A percentile compares a stretch with the other conserved stretches of the same genome.
Evolutionary conservation across 805 yeast genomes (phyloP).

Genomic region (Suhomyces faveliae): DNA sequence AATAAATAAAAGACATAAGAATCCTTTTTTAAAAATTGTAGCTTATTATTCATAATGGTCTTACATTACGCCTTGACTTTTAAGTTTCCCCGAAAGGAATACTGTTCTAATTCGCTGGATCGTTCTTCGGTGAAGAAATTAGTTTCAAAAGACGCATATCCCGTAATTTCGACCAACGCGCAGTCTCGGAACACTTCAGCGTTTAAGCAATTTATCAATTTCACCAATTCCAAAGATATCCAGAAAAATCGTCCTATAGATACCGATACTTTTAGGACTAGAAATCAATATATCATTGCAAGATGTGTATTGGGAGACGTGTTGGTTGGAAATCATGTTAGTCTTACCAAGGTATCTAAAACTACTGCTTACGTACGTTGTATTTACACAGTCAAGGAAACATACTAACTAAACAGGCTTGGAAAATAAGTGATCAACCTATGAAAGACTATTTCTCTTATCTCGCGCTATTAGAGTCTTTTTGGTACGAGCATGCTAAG

Average conservation of each 20-base stretch:
- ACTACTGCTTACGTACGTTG: constrained; percentile 8
- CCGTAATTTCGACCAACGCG: background rate
- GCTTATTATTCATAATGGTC: background rate
- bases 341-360: constrained; percentile 13
- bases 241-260: background rate
- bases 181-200: background rate
- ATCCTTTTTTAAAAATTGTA: too few species aligned
- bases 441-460: constrained; percentile 17
- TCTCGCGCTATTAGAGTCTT: constrained; percentile 11
- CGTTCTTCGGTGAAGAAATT: background rate
- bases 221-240: background rate
- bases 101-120: background rate
- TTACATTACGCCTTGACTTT: background rate
- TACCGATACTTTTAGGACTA: constrained; percentile 6
- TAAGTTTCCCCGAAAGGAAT: background rate
- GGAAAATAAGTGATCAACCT: constrained; percentile 14
- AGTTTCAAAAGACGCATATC: background rate
- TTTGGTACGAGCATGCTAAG: constrained; percentile 3
- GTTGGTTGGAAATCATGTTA: constrained; percentile 7
- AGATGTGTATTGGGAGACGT: constrained; percentile 16
- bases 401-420: constrained; percentile 16
- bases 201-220: too few species aligned
- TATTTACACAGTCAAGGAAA: too few species aligned
- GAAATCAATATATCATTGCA: constrained; percentile 22
- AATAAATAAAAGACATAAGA: too few species aligned